These are phyloP conservation scores for Drechslerella dactyloides DNA, from an alignment of 2,329 filamentous ascomycete species.

Conservation along the genomic window DNA sequence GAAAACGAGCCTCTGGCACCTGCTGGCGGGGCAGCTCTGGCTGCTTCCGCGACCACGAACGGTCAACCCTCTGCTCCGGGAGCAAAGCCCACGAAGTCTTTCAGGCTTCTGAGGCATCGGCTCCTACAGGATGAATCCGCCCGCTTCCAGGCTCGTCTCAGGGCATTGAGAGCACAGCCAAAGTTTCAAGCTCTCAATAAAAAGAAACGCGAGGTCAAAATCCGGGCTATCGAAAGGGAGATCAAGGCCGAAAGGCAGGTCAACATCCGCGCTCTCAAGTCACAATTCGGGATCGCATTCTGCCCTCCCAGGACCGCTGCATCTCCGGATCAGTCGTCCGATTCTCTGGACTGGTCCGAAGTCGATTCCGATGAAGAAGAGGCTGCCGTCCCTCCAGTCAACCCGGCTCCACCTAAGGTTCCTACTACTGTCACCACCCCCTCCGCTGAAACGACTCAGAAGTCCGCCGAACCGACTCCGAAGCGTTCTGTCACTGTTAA, in stretches of 20 bases:
- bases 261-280: no score
- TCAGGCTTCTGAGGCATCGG: neutral
- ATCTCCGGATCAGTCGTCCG: no score
- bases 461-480: neutral
- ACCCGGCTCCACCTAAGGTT: no score
- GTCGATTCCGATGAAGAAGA: neutral
- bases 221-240: slow-evolving; percentile 1
- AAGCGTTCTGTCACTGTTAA: slow-evolving; percentile 2
- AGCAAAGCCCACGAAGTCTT: neutral
- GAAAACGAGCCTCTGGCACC: no score
- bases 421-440: neutral
- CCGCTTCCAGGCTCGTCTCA: no score
- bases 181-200: slow-evolving; percentile 5
- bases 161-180: neutral
- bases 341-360: no score
- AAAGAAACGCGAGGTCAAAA: slow-evolving; percentile 15
- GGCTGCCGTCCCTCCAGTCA: neutral
- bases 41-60: neutral
- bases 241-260: slow-evolving; percentile 1
- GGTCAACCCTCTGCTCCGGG: no score
- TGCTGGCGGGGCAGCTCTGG: no score
- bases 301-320: no score
- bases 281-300: no score
- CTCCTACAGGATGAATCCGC: neutral
- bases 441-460: neutral